Percentiles rank a stretch among this genome's conserved stretches.
Evolutionary conservation across 257 asterid genomes (phyloP).

Genomic region (Vinca minor): DNA sequence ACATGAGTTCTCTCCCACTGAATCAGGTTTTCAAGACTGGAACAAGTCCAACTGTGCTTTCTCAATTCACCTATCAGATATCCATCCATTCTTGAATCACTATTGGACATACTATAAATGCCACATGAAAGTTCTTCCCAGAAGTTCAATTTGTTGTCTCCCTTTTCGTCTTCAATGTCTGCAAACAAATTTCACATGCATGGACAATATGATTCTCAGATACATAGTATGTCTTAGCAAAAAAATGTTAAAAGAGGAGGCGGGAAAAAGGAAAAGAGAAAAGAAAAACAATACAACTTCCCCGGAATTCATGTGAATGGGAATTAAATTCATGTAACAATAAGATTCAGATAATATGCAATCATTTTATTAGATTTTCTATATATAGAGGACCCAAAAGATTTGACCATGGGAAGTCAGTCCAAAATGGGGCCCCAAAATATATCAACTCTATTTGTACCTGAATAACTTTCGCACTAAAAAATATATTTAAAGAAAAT

Average conservation of each 20-base stretch:
- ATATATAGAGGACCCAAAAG: not conserved
- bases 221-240: not conserved
- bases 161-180: constrained; percentile 41
- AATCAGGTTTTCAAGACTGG: constrained; percentile 56
- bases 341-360: not conserved
- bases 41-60: constrained; percentile 69
- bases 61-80: constrained; percentile 38
- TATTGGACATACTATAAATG: constrained; percentile 57
- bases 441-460: not conserved
- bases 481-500: not conserved
- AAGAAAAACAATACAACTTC: not conserved
- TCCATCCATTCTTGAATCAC: constrained; percentile 26
- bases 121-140: constrained; percentile 99
- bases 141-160: constrained; percentile 36
- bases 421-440: not conserved
- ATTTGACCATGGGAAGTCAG: not conserved
- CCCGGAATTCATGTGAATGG: no score
- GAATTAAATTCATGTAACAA: not conserved
- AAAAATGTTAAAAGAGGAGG: not conserved
- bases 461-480: not conserved
- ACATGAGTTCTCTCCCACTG: constrained; percentile 72
- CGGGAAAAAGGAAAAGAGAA: no score
- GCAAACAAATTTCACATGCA: constrained; percentile 14
- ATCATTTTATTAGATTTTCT: not conserved
- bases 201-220: not conserved